Evolutionary conservation across 2,329 filamentous ascomycete species (phyloP).

Genomic region (Talaromyces sp.): DNA sequence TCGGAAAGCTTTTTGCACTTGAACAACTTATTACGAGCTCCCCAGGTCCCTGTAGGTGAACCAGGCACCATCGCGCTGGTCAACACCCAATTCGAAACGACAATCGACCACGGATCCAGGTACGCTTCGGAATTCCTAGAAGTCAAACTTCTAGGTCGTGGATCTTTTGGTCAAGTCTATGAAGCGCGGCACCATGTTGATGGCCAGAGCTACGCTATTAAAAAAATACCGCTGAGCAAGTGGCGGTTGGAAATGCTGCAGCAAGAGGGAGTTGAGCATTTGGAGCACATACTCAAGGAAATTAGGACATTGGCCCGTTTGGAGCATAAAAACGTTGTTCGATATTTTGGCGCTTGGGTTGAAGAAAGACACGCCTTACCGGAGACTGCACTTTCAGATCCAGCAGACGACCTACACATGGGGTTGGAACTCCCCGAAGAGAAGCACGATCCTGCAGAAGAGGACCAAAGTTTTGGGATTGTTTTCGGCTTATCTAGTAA

Average conservation of each 20-base stretch:
- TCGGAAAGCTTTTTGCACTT: constrained; percentile 26
- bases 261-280: constrained; percentile 49
- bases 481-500: constrained; percentile 39
- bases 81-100: constrained; percentile 23
- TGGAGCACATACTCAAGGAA: constrained; percentile 58
- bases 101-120: constrained; percentile 35
- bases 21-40: constrained; percentile 23
- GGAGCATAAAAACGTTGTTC: constrained; percentile 64
- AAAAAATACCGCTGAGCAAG: constrained; percentile 59
- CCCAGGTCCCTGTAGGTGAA: constrained; percentile 27
- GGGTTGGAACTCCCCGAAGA: not conserved
- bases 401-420: not conserved
- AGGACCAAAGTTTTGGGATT: constrained; percentile 36
- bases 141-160: constrained; percentile 57
- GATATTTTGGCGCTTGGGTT: constrained; percentile 64
- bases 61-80: constrained; percentile 33
- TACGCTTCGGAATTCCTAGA: constrained; percentile 53
- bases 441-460: constrained; percentile 17
- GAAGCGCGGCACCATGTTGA: constrained; percentile 61
- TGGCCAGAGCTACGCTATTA: constrained; percentile 61
- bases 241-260: constrained; percentile 52
- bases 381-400: not conserved
- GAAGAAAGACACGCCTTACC: constrained; percentile 44
- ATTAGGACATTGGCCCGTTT: constrained; percentile 60
- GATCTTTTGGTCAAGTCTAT: constrained; percentile 64